Conservation (phyloP, 257 asterid genomes). For the Gentiana macrophylla region DNA sequence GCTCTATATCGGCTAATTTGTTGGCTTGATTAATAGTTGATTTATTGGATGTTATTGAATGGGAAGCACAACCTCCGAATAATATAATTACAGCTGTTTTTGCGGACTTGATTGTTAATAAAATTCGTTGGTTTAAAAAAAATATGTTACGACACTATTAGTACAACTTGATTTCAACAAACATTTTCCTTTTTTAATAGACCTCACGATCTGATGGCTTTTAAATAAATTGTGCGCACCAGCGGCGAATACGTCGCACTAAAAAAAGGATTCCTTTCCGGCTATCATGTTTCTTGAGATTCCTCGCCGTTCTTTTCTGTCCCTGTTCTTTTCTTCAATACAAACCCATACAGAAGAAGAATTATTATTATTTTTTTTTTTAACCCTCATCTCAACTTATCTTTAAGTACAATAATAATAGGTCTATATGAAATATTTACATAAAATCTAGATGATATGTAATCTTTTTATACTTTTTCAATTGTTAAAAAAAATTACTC, state of each 20-base stretch:
- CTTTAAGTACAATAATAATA: not conserved
- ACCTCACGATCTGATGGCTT: not conserved
- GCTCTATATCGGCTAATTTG: too few species aligned
- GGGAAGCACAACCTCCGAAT: too few species aligned
- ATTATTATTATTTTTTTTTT: too few species aligned
- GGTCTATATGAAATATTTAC: not conserved
- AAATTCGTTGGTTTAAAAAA: too few species aligned
- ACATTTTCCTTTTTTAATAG: too few species aligned
- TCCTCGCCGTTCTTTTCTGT: slow-evolving; percentile 35
- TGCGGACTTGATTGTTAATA: too few species aligned
- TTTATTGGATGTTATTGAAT: too few species aligned
- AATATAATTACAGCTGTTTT: too few species aligned
- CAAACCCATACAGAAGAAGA: not conserved
- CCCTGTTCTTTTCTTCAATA: not conserved
- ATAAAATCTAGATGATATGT: too few species aligned
- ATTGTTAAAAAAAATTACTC: not conserved
- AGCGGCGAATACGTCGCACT: not conserved
- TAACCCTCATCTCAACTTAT: not conserved
- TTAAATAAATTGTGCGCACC: not conserved
- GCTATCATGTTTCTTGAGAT: slow-evolving; percentile 22
- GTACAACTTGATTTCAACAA: too few species aligned
- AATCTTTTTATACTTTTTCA: not conserved
- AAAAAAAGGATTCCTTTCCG: slow-evolving; percentile 1
- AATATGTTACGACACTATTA: too few species aligned
- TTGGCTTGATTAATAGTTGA: too few species aligned